Base-by-base conservation (phyloP, 257 asterid genomes). In the Anisodus tanguticus region DNA sequence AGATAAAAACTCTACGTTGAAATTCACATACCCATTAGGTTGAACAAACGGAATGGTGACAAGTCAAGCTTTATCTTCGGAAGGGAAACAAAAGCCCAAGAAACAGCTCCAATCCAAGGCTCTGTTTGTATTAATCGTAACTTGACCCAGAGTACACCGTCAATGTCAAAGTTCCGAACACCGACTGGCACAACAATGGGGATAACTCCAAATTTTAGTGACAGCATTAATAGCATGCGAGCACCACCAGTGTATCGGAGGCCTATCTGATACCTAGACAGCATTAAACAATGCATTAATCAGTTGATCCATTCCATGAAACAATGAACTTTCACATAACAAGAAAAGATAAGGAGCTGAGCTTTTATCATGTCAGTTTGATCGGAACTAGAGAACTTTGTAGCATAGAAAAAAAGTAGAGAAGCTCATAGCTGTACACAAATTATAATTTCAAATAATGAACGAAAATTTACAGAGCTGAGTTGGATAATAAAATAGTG, bases 41-140 rank as follows among this genome's bases (percentile, higher is more conserved):
- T 97, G 94, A 97, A 95, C 85, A 97, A 88, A 83, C 99, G 98
- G 87, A 94, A 97, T 77, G 98, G 97, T 35, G 99, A 97, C 80
- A 97, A 79, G 88, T 95, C 97, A 76, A 97, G 91, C 90, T 93
- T 97, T 88, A 95, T 97, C 92, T 93, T 97, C 16, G 99, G 99
- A 86, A 95, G 97, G 87, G 99, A 93, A 83, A 92, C 98, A 84
- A 97, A 97, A 39, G 99, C 99, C 99, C 99, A 97, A 10, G 99
- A 93, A 90, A 89, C 98, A 83, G 98, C 97, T 88, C 99, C 99
- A 80, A 97, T 97, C 97, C 98, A 97, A n/a, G 99, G 99, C 86
- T 93, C 95, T 80, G 97, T 87, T 81, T 97, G 98, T 92, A 97
- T 92, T 79, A 97, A 82, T 83, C 99, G 86, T 88, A 97, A 83